phyloP scores from a whole-genome alignment of 306 rosid genomes.

The Prosopis cineraria region DNA sequence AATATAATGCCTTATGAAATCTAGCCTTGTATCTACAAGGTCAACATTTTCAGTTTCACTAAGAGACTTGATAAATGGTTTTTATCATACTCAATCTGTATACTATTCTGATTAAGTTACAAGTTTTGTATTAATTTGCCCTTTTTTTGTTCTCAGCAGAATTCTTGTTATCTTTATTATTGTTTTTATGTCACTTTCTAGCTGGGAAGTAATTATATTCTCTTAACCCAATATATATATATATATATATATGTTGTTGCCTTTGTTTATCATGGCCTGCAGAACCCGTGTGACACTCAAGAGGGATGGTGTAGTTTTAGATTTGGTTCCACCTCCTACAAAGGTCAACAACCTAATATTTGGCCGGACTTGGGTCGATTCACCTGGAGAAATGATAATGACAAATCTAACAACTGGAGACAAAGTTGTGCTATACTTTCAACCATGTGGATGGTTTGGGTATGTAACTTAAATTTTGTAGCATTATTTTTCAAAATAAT shows the following conservation, averaged over 20 bases:
- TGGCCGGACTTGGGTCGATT: slow-evolving; percentile 86
- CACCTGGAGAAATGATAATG: slow-evolving; percentile 84
- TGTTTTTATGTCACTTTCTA: slow-evolving; percentile 1
- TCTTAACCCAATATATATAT: too few relatives aligned
- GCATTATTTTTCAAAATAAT: slow-evolving; percentile 2
- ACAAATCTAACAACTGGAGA: slow-evolving; percentile 80
- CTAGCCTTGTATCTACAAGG: not conserved
- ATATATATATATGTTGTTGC: not conserved
- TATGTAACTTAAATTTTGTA: slow-evolving; percentile 28
- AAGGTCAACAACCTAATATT: slow-evolving; percentile 78
- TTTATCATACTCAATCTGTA: not conserved
- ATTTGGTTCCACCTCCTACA: slow-evolving; percentile 84
- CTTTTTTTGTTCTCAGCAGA: slow-evolving; percentile 3
- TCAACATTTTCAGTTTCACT: not conserved
- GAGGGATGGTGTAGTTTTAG: slow-evolving; percentile 62
- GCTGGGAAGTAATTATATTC: not conserved
- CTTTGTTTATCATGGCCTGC: slow-evolving; percentile 28
- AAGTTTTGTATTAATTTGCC: not conserved
- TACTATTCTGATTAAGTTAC: not conserved
- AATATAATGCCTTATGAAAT: not conserved
- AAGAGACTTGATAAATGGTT: not conserved
- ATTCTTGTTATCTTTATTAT: not conserved
- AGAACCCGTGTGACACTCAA: slow-evolving; percentile 77
- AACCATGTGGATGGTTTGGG: slow-evolving; percentile 96
- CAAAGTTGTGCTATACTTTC: slow-evolving; percentile 71